These are phyloP conservation scores for Zoysia matrella DNA, from an alignment of 202 grass and related monocot species.

Conservation along the genomic window DNA sequence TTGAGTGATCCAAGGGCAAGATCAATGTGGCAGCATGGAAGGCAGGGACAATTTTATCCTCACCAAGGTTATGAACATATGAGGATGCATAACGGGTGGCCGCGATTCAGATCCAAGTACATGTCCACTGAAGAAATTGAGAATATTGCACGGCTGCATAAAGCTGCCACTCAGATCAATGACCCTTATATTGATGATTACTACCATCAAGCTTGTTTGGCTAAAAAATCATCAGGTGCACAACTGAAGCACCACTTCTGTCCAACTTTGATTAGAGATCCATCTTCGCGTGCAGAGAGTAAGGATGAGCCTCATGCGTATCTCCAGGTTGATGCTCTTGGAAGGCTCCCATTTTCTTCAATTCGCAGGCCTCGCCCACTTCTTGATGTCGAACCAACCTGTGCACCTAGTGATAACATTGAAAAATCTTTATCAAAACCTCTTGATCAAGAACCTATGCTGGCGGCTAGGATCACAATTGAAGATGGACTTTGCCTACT, in stretches of 20 bases:
- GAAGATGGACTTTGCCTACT: constrained; percentile 77
- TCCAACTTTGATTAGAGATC: constrained; percentile 68
- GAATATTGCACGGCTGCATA: constrained; percentile 81
- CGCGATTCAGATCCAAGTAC: constrained; percentile 63
- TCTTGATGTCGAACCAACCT: constrained; percentile 76
- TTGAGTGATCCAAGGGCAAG: constrained; percentile 56
- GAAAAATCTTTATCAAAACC: constrained; percentile 57
- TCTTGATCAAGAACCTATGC: constrained; percentile 84
- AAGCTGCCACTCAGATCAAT: constrained; percentile 68
- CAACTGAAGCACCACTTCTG: constrained; percentile 72
- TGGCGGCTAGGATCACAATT: constrained; percentile 85
- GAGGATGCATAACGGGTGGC: constrained; percentile 53
- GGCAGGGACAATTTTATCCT: constrained; percentile 40
- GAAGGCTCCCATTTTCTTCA: constrained; percentile 81
- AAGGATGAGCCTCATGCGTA: constrained; percentile 85
- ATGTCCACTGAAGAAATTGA: constrained; percentile 83
- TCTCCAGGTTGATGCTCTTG: constrained; percentile 89
- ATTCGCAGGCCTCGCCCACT: constrained; percentile 83
- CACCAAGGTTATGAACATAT: constrained; percentile 43
- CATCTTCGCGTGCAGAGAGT: constrained; percentile 48
- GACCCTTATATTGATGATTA: constrained; percentile 91
- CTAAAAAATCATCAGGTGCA: constrained; percentile 64
- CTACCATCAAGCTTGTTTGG: constrained; percentile 84
- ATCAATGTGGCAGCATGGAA: constrained; percentile 41
- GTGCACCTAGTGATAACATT: constrained; percentile 45